These are phyloP conservation scores for Dalbergia oliveri DNA, from an alignment of 306 rosid species.

Conservation along the genomic window DNA sequence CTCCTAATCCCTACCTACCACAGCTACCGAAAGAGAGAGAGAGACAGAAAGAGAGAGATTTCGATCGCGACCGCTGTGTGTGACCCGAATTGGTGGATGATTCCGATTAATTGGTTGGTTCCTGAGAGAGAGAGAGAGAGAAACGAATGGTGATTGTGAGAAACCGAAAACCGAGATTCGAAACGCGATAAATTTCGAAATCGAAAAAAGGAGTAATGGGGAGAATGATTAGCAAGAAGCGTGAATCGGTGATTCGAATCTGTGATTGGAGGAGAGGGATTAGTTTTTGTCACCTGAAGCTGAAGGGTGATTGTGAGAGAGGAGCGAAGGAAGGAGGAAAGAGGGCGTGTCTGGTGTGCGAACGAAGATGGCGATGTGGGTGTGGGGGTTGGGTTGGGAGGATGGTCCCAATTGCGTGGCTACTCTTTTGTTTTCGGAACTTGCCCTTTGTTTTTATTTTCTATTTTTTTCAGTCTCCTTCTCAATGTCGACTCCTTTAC, in stretches of 20 bases:
- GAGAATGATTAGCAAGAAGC: background rate
- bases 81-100: background rate
- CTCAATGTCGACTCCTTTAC: background rate
- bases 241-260: conserved; percentile 1
- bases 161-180: background rate
- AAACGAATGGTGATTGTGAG: background rate
- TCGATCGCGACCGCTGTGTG: background rate
- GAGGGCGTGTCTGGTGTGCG: too few relatives aligned
- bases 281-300: background rate
- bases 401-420: background rate
- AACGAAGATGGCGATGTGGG: conserved; percentile 1
- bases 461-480: background rate
- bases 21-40: conserved; percentile 18
- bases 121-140: conserved; percentile 27
- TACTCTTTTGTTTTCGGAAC: background rate
- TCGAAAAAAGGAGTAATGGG: too few relatives aligned
- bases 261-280: background rate
- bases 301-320: background rate
- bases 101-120: conserved; percentile 22
- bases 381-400: background rate
- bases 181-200: background rate
- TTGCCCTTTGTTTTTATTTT: background rate
- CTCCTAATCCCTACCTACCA: background rate
- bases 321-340: background rate
- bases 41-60: conserved; percentile 18